phyloP scores from a whole-genome alignment of 352 stramenopile genomes.

The Phytopythium kandeliae region DNA sequence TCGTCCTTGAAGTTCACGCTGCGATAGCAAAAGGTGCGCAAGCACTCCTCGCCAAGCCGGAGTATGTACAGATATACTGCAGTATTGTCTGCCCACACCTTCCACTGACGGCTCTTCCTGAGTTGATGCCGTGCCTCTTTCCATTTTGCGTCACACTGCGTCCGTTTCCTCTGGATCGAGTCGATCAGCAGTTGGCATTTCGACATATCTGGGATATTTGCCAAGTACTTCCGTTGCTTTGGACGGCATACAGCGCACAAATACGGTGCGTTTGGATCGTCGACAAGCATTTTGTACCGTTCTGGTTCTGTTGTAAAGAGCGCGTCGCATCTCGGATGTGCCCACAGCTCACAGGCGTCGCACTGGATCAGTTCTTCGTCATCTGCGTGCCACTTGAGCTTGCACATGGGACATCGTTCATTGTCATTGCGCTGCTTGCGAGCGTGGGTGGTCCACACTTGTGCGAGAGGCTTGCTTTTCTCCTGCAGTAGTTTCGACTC shows the following conservation, averaged over 20 bases:
- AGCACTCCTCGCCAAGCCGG: slow-evolving; percentile 74
- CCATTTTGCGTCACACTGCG: slow-evolving; percentile 59
- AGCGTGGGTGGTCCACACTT: slow-evolving; percentile 51
- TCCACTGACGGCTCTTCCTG: slow-evolving; percentile 54
- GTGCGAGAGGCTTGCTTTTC: slow-evolving; percentile 45
- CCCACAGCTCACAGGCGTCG: slow-evolving; percentile 82
- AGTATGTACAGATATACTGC: slow-evolving; percentile 81
- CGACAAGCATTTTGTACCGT: slow-evolving; percentile 59
- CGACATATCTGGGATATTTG: slow-evolving; percentile 28
- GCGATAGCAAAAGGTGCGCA: slow-evolving; percentile 72
- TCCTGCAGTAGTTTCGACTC: slow-evolving; percentile 39
- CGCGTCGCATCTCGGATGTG: slow-evolving; percentile 69
- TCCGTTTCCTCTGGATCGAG: slow-evolving; percentile 65
- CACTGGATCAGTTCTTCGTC: slow-evolving; percentile 86
- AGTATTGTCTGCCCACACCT: slow-evolving; percentile 64
- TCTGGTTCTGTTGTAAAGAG: slow-evolving; percentile 51
- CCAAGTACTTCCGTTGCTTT: slow-evolving; percentile 50
- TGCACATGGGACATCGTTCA: slow-evolving; percentile 77
- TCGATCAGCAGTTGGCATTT: slow-evolving; percentile 66
- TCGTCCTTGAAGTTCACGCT: slow-evolving; percentile 75
- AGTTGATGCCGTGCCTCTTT: slow-evolving; percentile 57
- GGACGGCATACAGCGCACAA: slow-evolving; percentile 64
- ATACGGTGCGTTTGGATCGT: slow-evolving; percentile 63
- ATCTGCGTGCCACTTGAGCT: slow-evolving; percentile 55
- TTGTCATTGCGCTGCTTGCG: slow-evolving; percentile 49